Conservation (phyloP, 495 filamentous ascomycete genomes). For the Penicillium herquei region DNA sequence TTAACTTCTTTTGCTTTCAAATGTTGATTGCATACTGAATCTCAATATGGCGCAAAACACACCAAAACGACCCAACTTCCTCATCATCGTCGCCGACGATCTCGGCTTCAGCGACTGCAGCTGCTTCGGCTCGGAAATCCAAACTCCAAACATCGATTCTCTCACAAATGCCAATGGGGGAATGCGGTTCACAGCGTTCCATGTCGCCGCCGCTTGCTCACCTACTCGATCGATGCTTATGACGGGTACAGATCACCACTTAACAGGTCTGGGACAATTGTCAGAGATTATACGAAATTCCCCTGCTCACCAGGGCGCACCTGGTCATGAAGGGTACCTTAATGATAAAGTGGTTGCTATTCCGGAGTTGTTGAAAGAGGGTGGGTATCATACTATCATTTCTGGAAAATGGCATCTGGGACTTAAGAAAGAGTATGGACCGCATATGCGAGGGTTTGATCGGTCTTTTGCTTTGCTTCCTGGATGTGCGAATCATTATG, state of each 20-base stretch:
- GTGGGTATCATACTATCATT: constrained; percentile 51
- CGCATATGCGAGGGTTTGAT: constrained; percentile 10
- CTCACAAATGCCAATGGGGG: constrained; percentile 22
- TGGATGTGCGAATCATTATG: constrained; percentile 47
- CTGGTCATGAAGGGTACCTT: constrained; percentile 56
- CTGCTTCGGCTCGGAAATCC: constrained; percentile 28
- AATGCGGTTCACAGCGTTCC: constrained; percentile 28
- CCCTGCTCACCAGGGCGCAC: constrained; percentile 27
- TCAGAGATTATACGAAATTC: constrained; percentile 22
- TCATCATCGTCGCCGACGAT: constrained; percentile 35
- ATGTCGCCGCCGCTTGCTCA: constrained; percentile 32
- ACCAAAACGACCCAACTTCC: constrained; percentile 25
- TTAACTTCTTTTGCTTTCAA: no score
- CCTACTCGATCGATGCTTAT: constrained; percentile 41
- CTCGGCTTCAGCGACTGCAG: constrained; percentile 30
- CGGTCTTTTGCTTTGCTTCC: constrained; percentile 35
- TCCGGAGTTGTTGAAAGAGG: constrained; percentile 49
- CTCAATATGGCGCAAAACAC: not conserved
- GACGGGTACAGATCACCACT: constrained; percentile 52
- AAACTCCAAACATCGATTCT: constrained; percentile 24
- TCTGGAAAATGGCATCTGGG: constrained; percentile 43
- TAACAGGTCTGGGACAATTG: constrained; percentile 21
- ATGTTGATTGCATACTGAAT: not conserved
- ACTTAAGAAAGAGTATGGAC: constrained; percentile 5
- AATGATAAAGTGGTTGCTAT: constrained; percentile 50